Evolutionary conservation across 177 flowering plant species (phyloP).

Genomic region (Telopea speciosissima): DNA sequence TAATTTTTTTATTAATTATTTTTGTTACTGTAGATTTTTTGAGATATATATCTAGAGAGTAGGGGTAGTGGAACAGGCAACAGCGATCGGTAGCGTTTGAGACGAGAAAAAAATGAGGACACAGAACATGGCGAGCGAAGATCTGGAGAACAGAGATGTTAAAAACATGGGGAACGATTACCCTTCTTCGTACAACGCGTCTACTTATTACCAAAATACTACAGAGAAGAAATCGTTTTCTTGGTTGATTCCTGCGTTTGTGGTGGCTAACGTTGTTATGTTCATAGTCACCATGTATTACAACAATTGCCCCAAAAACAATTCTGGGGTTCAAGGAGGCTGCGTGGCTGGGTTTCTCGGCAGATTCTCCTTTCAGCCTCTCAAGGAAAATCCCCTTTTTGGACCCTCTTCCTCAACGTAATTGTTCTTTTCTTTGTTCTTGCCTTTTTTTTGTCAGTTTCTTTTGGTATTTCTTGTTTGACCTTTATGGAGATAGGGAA

Average conservation of each 20-base stretch:
- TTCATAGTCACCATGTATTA: constrained; percentile 54
- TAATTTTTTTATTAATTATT: no score
- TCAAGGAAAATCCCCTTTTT: constrained; percentile 59
- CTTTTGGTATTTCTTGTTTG: neutral
- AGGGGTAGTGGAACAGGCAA: no score
- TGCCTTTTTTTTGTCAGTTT: neutral
- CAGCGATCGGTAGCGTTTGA: neutral
- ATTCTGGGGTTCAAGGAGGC: constrained; percentile 11
- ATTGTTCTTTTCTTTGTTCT: constrained; percentile 11
- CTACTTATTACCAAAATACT: constrained; percentile 23
- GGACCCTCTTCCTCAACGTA: constrained; percentile 76
- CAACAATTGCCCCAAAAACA: constrained; percentile 59
- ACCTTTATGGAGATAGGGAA: no score
- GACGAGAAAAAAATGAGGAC: neutral
- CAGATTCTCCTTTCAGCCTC: constrained; percentile 68
- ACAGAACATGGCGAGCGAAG: constrained; percentile 18
- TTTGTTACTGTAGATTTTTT: no score
- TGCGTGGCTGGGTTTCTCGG: constrained; percentile 64
- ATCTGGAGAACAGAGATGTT: constrained; percentile 35
- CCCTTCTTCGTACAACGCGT: constrained; percentile 6
- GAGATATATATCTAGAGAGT: no score
- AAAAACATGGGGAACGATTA: constrained; percentile 20
- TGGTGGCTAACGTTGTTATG: constrained; percentile 56
- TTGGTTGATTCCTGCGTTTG: constrained; percentile 66
- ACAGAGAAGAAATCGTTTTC: constrained; percentile 59